Conservation (phyloP, 441 rosid genomes). For the Pelargonium citronellum region DNA sequence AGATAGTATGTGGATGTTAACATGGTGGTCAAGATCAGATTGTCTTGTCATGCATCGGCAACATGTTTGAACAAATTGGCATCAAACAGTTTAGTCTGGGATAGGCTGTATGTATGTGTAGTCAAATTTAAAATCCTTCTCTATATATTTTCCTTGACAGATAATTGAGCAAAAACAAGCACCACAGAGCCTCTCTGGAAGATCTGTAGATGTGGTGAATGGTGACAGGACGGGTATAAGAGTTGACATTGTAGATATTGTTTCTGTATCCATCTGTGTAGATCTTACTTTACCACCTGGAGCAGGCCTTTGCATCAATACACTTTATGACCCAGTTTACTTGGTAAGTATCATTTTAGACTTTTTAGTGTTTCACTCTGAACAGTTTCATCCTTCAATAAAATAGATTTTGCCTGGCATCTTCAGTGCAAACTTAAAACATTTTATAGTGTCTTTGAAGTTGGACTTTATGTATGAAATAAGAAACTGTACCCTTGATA, state of each 20-base stretch:
- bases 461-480: too few species aligned
- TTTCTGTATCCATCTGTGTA: slow-evolving; percentile 79
- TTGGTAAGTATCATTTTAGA: slow-evolving; percentile 43
- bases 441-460: too few species aligned
- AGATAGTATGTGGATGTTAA: too few species aligned
- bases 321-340: slow-evolving; percentile 65
- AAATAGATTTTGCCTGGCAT: too few species aligned
- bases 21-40: too few species aligned
- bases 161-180: slow-evolving; percentile 53
- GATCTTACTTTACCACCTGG: slow-evolving; percentile 96
- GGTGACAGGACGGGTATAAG: slow-evolving; percentile 54
- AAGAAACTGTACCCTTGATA: too few species aligned
- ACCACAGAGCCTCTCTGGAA: slow-evolving; percentile 52
- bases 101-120: background rate
- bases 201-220: slow-evolving; percentile 36
- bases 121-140: background rate
- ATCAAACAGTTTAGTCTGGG: background rate
- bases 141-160: slow-evolving; percentile 27
- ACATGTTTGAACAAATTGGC: background rate
- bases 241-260: slow-evolving; percentile 66
- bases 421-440: too few species aligned
- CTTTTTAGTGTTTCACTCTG: slow-evolving; percentile 5
- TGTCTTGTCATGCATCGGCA: background rate
- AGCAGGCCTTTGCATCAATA: slow-evolving; percentile 86
- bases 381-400: too few species aligned